phyloP scores from a whole-genome alignment of 352 stramenopile genomes.

The Globisporangium radiosum region DNA sequence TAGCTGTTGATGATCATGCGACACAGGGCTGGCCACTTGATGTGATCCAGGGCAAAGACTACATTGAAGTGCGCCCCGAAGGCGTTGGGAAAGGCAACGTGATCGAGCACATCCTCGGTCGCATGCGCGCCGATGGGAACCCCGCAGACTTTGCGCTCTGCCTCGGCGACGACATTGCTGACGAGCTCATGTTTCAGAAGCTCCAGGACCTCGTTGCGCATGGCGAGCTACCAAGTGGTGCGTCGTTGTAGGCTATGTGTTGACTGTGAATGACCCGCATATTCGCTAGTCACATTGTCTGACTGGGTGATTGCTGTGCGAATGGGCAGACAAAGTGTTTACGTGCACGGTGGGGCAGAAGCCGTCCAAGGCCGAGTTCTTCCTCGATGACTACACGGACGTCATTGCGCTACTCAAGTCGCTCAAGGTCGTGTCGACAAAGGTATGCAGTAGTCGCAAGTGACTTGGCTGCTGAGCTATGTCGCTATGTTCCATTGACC shows the following conservation, averaged over 20 bases:
- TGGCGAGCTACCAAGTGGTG: conserved; percentile 39
- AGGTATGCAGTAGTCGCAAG: conserved; percentile 25
- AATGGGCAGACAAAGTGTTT: conserved; percentile 77
- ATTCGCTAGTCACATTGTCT: too few species aligned
- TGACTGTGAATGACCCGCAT: too few species aligned
- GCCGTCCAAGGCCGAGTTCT: conserved; percentile 94
- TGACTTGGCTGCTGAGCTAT: neutral
- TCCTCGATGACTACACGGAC: conserved; percentile 94
- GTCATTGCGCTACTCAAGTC: conserved; percentile 90
- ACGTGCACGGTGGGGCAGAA: conserved; percentile 98
- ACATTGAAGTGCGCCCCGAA: conserved; percentile 96
- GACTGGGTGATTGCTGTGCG: too few species aligned
- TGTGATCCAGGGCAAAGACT: conserved; percentile 90
- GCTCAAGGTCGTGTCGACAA: conserved; percentile 66
- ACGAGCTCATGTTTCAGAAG: conserved; percentile 96
- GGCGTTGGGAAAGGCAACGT: conserved; percentile 97
- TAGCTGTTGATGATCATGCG: neutral
- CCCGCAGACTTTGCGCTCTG: conserved; percentile 95
- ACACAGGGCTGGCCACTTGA: conserved; percentile 61
- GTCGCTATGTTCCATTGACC: neutral
- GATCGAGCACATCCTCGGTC: conserved; percentile 88
- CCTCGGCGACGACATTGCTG: conserved; percentile 96
- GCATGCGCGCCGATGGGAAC: conserved; percentile 53
- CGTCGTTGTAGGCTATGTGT: neutral
- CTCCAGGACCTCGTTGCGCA: conserved; percentile 44